Conservation (phyloP, 1,284 basidiomycete species). For the Lentinula novae-zelandiae region DNA sequence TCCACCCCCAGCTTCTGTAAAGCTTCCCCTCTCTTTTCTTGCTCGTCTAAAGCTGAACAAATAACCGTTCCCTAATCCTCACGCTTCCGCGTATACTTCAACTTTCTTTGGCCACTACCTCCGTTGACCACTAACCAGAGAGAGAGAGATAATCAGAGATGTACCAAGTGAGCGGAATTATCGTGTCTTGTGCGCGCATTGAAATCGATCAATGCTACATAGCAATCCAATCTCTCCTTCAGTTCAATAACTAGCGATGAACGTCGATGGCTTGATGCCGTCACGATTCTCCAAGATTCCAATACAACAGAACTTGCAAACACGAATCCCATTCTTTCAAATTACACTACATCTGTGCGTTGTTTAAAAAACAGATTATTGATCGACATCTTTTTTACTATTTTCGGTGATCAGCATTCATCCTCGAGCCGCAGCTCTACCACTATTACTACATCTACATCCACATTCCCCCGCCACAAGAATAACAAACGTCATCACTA, state of each 20-base stretch:
- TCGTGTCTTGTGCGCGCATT: slow-evolving; percentile 13
- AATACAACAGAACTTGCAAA: not conserved
- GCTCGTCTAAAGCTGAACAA: slow-evolving; percentile 5
- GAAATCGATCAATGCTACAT: slow-evolving; percentile 16
- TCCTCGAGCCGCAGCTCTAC: slow-evolving; percentile 7
- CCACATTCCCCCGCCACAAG: slow-evolving; percentile 1
- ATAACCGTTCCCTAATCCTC: slow-evolving; percentile 1
- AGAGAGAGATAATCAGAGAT: slow-evolving; percentile 15
- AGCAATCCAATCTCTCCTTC: slow-evolving; percentile 28
- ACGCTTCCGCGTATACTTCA: slow-evolving; percentile 12
- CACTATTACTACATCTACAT: not conserved
- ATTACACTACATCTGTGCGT: not conserved
- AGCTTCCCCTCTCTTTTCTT: slow-evolving; percentile 17
- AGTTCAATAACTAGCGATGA: slow-evolving; percentile 37
- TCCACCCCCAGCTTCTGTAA: slow-evolving; percentile 12
- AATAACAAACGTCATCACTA: slow-evolving; percentile 12
- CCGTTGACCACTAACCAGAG: slow-evolving; percentile 9
- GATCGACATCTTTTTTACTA: not conserved
- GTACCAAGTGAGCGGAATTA: slow-evolving; percentile 23
- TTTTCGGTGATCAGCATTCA: not conserved
- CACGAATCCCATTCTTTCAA: not conserved
- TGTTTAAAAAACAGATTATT: not conserved
- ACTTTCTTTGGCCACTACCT: slow-evolving; percentile 15
- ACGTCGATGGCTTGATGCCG: slow-evolving; percentile 41
- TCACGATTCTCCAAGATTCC: slow-evolving; percentile 19